Evolutionary conservation across 192 early-diverging fungal genomes (phyloP).

Genomic region (Coemansia sp.): DNA sequence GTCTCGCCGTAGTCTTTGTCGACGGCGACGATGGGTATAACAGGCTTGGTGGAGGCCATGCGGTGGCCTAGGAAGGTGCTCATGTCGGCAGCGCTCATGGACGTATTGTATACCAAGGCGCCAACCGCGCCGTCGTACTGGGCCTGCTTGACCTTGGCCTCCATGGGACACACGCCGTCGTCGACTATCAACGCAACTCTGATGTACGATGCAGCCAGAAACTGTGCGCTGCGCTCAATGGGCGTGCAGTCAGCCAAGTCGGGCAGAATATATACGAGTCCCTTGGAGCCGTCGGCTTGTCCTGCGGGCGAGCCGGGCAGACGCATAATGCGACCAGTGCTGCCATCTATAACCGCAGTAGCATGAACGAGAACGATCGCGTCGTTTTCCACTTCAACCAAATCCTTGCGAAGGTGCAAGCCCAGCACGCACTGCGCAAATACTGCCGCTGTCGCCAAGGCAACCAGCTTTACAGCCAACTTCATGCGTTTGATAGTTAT

Average conservation of each 20-base stretch:
- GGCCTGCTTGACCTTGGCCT: conserved; percentile 42
- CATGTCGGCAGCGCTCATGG: conserved; percentile 25
- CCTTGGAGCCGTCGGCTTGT: conserved; percentile 37
- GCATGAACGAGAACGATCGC: conserved; percentile 38
- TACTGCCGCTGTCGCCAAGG: conserved; percentile 3
- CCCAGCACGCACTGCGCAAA: conserved; percentile 15
- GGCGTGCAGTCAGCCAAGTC: conserved; percentile 35
- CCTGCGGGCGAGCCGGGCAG: conserved; percentile 36
- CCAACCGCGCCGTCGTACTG: conserved; percentile 54
- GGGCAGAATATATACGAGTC: conserved; percentile 42
- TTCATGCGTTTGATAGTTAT: conserved; percentile 15
- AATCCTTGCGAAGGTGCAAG: conserved; percentile 50
- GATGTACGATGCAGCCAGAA: conserved; percentile 40
- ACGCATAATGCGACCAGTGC: conserved; percentile 23
- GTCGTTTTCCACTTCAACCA: conserved; percentile 52
- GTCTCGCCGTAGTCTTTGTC: conserved; percentile 50
- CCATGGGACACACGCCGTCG: conserved; percentile 37
- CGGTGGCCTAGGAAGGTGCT: conserved; percentile 16
- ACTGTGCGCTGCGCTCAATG: conserved; percentile 27
- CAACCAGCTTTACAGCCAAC: conserved; percentile 18
- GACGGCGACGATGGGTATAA: conserved; percentile 38
- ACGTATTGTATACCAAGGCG: conserved; percentile 45
- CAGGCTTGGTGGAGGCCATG: conserved; percentile 20
- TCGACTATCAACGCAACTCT: conserved; percentile 45
- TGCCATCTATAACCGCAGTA: conserved; percentile 43